A percentile compares a stretch with the other conserved stretches of the same genome.
phyloP scores from a whole-genome alignment of 129 eudicot genomes.

The Helianthus tuberosus region DNA sequence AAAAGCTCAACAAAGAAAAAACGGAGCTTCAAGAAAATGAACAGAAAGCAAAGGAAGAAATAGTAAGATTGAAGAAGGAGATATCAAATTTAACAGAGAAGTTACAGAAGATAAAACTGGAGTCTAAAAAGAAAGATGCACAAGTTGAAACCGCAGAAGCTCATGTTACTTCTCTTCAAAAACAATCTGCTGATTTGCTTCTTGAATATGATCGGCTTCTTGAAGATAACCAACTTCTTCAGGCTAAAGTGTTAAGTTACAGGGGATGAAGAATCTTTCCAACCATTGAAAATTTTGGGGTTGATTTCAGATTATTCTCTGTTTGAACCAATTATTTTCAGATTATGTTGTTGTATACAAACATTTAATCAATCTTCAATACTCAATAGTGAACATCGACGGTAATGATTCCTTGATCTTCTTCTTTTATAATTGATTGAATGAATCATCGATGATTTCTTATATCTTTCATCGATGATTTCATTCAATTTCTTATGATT shows the following conservation, averaged over 20 bases:
- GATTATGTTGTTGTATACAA: not conserved
- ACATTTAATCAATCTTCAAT: not conserved
- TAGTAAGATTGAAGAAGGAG: slow-evolving; percentile 54
- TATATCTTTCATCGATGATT: no score
- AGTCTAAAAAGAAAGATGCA: slow-evolving; percentile 67
- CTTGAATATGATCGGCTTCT: slow-evolving; percentile 86
- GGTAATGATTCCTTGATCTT: no score
- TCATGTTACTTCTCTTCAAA: slow-evolving; percentile 86
- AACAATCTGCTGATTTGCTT: slow-evolving; percentile 94
- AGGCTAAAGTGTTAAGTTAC: slow-evolving; percentile 19
- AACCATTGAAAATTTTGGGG: not conserved
- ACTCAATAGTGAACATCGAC: no score
- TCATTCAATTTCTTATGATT: no score
- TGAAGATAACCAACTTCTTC: slow-evolving; percentile 70
- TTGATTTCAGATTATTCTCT: not conserved
- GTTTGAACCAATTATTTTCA: not conserved
- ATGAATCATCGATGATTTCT: no score
- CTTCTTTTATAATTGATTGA: no score
- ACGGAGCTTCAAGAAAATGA: slow-evolving; percentile 65
- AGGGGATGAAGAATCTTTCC: slow-evolving; percentile 16
- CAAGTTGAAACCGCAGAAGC: slow-evolving; percentile 75
- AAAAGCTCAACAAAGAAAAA: slow-evolving; percentile 75
- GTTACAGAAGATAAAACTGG: slow-evolving; percentile 61
- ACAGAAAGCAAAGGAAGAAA: slow-evolving; percentile 63
- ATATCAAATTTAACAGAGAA: slow-evolving; percentile 46